These are phyloP conservation scores for Dioscorea zingiberensis DNA, from an alignment of 106 monocot species.

Conservation along the genomic window DNA sequence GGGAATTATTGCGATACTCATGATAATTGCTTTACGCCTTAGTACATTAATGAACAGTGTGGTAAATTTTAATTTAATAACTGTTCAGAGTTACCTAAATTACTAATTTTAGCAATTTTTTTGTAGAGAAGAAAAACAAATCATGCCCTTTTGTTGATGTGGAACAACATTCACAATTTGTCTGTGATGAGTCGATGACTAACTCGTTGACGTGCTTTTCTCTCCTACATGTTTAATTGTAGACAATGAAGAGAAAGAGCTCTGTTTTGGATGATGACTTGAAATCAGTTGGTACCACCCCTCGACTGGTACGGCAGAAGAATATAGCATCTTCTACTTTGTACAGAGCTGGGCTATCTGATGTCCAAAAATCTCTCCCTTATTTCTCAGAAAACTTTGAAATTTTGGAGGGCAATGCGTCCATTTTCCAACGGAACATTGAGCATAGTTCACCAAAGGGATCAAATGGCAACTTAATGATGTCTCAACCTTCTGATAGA, in stretches of 20 bases:
- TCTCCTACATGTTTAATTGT: background rate
- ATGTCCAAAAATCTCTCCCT: slow-evolving; percentile 3
- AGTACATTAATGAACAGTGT: too few species aligned
- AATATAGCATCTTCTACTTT: slow-evolving; percentile 2
- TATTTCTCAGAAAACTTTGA: slow-evolving; percentile 3
- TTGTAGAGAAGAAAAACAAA: too few species aligned
- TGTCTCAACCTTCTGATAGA: background rate
- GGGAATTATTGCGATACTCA: too few species aligned
- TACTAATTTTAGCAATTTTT: too few species aligned
- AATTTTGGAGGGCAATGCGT: background rate
- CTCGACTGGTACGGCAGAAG: background rate
- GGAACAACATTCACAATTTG: too few species aligned
- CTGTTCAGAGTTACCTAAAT: too few species aligned
- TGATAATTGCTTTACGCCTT: too few species aligned
- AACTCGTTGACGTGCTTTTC: background rate
- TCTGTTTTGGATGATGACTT: slow-evolving; percentile 13
- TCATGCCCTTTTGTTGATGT: too few species aligned
- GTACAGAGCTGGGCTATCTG: background rate
- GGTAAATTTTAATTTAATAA: too few species aligned
- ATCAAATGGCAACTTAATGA: background rate
- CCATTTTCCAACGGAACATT: background rate
- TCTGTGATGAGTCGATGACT: too few species aligned
- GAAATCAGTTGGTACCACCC: slow-evolving; percentile 1
- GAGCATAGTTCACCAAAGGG: slow-evolving; percentile 2
- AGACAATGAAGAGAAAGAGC: background rate